These are phyloP conservation scores for Marchantia paleacea DNA, from an alignment of 225 moss, liverwort and hornwort genomes.

Conservation along the genomic window DNA sequence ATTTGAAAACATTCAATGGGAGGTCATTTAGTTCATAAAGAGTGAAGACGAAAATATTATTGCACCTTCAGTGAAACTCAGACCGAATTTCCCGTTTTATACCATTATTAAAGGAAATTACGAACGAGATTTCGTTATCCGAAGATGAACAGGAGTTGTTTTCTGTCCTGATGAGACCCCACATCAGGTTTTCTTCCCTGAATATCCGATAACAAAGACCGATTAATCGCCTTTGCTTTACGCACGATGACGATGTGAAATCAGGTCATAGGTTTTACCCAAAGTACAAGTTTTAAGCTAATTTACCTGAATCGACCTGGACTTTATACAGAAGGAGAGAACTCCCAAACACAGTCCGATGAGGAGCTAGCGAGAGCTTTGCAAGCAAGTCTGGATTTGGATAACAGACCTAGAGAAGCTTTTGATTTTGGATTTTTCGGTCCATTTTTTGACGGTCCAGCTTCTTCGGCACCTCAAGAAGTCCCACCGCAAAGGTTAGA, in stretches of 20 bases:
- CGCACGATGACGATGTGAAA: no score
- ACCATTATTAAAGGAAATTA: neutral
- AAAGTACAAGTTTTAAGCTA: neutral
- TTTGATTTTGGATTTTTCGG: slow-evolving; percentile 27
- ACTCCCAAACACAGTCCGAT: slow-evolving; percentile 30
- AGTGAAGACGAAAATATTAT: neutral
- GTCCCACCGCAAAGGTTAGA: slow-evolving; percentile 24
- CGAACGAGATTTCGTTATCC: neutral
- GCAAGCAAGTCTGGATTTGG: slow-evolving; percentile 49
- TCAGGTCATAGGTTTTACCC: no score
- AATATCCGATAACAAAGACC: neutral
- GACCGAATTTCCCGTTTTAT: neutral
- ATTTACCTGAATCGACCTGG: neutral
- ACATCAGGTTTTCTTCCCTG: neutral
- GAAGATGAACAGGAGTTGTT: neutral
- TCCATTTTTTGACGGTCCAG: slow-evolving; percentile 6
- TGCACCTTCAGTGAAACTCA: neutral
- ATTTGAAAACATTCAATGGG: neutral
- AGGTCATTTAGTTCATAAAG: neutral
- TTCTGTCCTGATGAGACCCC: neutral
- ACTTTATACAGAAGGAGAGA: slow-evolving; percentile 4
- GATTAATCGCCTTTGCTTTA: neutral
- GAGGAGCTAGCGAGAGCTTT: slow-evolving; percentile 50
- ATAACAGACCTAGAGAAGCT: slow-evolving; percentile 36
- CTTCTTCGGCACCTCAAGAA: neutral